phyloP scores from a whole-genome alignment of 2,329 filamentous ascomycete species.

The Cladophialophora chaetospira region DNA sequence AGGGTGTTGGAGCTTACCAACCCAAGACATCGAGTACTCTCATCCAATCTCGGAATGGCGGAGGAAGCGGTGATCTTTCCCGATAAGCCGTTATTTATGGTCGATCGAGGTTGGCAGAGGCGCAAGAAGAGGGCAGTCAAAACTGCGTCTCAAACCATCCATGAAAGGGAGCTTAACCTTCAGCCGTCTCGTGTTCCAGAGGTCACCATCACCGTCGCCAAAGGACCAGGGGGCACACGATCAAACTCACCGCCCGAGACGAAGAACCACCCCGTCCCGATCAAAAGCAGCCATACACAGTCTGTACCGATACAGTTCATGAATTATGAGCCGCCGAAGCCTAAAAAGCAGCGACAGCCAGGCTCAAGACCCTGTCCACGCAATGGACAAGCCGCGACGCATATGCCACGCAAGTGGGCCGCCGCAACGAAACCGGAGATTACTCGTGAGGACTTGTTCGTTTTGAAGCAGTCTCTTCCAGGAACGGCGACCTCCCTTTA shows the following conservation, averaged over 20 bases:
- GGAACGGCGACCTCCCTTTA: constrained; percentile 18
- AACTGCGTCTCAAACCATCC: background rate
- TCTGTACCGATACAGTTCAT: constrained; percentile 9
- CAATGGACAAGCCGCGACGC: too few relatives aligned
- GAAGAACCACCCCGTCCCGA: background rate
- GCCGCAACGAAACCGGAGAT: background rate
- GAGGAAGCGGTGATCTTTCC: constrained; percentile 27
- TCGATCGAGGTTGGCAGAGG: constrained; percentile 28
- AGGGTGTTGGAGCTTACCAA: too few relatives aligned
- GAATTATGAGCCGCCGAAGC: constrained; percentile 12
- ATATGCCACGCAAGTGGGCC: background rate
- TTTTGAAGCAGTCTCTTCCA: background rate
- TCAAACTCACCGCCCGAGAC: background rate
- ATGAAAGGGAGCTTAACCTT: background rate
- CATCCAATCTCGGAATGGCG: constrained; percentile 6
- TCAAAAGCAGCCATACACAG: background rate
- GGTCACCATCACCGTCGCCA: constrained; percentile 18
- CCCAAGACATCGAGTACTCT: background rate
- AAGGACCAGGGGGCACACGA: background rate
- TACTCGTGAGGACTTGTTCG: background rate
- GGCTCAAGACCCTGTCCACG: background rate
- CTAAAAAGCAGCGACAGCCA: background rate
- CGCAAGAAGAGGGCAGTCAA: constrained; percentile 15
- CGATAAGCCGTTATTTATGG: constrained; percentile 26
- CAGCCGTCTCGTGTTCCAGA: constrained; percentile 20